Conservation (phyloP, 768 basidiomycete genomes). For the Paxillus rubicundulus region DNA sequence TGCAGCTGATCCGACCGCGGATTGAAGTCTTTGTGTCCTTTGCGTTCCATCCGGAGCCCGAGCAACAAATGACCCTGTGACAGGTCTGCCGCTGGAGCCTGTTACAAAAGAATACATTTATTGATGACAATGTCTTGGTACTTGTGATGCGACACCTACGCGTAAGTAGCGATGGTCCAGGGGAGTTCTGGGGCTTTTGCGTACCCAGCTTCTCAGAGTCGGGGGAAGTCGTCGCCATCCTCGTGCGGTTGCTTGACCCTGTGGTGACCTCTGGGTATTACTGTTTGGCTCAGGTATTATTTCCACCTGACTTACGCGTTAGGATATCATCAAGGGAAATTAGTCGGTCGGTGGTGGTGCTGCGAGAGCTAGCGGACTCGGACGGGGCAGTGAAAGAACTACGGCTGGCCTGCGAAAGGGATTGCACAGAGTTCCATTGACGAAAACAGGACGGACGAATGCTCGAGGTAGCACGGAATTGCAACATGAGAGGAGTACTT, state of each 20-base stretch:
- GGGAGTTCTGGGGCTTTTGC: no score
- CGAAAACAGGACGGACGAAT: background rate
- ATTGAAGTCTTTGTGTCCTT: background rate
- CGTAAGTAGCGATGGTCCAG: slow-evolving; percentile 13
- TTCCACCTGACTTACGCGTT: background rate
- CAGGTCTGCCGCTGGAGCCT: slow-evolving; percentile 17
- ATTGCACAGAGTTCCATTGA: slow-evolving; percentile 8
- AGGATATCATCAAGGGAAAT: background rate
- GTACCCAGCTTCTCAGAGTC: background rate
- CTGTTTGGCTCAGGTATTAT: no score
- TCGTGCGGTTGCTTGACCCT: background rate
- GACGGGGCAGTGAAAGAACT: background rate
- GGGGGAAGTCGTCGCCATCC: background rate
- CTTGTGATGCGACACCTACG: slow-evolving; percentile 17
- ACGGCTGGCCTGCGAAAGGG: slow-evolving; percentile 1
- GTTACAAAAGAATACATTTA: background rate
- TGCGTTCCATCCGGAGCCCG: background rate
- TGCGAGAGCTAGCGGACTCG: background rate
- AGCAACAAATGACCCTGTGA: no score
- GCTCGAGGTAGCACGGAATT: slow-evolving; percentile 3
- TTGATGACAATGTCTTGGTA: background rate
- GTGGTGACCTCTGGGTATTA: no score
- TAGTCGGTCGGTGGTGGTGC: background rate
- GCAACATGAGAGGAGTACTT: slow-evolving; percentile 17
- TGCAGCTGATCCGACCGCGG: background rate